These are phyloP conservation scores for Luzula sylvatica DNA, from an alignment of 176 grass and related monocot species.

Conservation along the genomic window DNA sequence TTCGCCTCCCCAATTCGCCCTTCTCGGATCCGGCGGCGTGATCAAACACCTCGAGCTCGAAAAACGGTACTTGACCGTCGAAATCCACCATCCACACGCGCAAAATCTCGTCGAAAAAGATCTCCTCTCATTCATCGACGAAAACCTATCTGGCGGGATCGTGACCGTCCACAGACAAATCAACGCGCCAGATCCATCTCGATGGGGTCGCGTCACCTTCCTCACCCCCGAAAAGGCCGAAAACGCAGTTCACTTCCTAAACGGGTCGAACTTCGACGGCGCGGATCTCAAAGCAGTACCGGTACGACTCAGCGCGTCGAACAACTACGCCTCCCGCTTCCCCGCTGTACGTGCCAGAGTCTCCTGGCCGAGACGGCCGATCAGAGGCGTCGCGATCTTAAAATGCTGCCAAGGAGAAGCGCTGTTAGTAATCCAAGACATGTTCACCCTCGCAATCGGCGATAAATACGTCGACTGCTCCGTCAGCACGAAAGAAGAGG, in stretches of 20 bases:
- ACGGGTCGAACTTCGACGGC: slow-evolving; percentile 62
- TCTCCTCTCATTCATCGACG: slow-evolving; percentile 53
- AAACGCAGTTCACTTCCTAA: slow-evolving; percentile 51
- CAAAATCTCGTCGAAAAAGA: slow-evolving; percentile 59
- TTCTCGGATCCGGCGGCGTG: slow-evolving; percentile 89
- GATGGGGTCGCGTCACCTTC: slow-evolving; percentile 82
- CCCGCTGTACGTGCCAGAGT: slow-evolving; percentile 70
- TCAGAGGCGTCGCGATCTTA: slow-evolving; percentile 53
- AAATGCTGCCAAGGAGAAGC: slow-evolving; percentile 54
- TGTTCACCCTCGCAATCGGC: slow-evolving; percentile 45
- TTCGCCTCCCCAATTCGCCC: slow-evolving; percentile 32
- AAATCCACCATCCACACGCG: slow-evolving; percentile 68
- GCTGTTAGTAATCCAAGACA: slow-evolving; percentile 47
- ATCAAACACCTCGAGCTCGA: slow-evolving; percentile 94
- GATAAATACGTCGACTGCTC: slow-evolving; percentile 60
- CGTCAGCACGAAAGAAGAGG: slow-evolving; percentile 44
- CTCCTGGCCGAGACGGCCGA: slow-evolving; percentile 56
- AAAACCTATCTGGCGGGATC: slow-evolving; percentile 33
- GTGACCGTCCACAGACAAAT: slow-evolving; percentile 38
- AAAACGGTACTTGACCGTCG: slow-evolving; percentile 59
- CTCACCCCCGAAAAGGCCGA: slow-evolving; percentile 59
- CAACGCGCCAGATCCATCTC: slow-evolving; percentile 29
- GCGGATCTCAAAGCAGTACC: slow-evolving; percentile 49
- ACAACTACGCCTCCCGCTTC: too few relatives aligned
- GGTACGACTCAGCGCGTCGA: slow-evolving; percentile 17